A percentile compares a stretch with the other conserved stretches of the same genome.
Conservation (phyloP, 1,284 basidiomycete genomes). For the Apiotrichum mycotoxinovorans region DNA sequence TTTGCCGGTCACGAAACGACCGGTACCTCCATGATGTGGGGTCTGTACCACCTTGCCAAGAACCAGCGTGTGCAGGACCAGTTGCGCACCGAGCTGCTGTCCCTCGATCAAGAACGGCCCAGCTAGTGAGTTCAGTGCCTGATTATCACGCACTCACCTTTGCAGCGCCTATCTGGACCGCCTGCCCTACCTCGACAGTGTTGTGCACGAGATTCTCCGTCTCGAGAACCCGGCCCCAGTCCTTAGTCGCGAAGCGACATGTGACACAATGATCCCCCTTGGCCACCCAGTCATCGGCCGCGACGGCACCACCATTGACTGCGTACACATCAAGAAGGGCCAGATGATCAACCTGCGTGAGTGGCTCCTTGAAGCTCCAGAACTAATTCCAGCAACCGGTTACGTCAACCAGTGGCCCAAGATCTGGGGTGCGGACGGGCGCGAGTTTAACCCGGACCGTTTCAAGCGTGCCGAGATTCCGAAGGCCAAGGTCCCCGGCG, state of each 20-base stretch:
- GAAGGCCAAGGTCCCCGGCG: constrained; percentile 55
- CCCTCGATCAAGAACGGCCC: constrained; percentile 42
- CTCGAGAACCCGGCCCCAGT: constrained; percentile 61
- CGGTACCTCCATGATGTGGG: constrained; percentile 67
- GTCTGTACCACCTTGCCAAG: constrained; percentile 62
- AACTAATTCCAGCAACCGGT: constrained; percentile 35
- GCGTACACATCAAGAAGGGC: constrained; percentile 38
- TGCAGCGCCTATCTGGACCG: constrained; percentile 41
- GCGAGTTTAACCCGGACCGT: constrained; percentile 55
- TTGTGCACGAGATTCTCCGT: constrained; percentile 66
- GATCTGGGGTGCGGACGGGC: constrained; percentile 68
- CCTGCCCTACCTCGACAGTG: constrained; percentile 59
- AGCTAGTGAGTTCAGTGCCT: background rate
- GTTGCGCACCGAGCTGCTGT: constrained; percentile 58
- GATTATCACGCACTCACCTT: background rate
- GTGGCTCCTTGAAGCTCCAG: constrained; percentile 3
- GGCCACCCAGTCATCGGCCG: constrained; percentile 44
- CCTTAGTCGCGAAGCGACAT: constrained; percentile 62
- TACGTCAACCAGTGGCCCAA: constrained; percentile 60
- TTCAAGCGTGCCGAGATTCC: constrained; percentile 34
- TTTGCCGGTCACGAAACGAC: constrained; percentile 71
- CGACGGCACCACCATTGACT: constrained; percentile 47
- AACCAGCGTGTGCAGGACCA: constrained; percentile 57
- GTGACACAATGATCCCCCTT: constrained; percentile 63
- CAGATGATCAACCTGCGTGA: constrained; percentile 41